These are phyloP conservation scores for Sporothrix globosa DNA, from an alignment of 2,329 filamentous ascomycete genomes.

Conservation along the genomic window DNA sequence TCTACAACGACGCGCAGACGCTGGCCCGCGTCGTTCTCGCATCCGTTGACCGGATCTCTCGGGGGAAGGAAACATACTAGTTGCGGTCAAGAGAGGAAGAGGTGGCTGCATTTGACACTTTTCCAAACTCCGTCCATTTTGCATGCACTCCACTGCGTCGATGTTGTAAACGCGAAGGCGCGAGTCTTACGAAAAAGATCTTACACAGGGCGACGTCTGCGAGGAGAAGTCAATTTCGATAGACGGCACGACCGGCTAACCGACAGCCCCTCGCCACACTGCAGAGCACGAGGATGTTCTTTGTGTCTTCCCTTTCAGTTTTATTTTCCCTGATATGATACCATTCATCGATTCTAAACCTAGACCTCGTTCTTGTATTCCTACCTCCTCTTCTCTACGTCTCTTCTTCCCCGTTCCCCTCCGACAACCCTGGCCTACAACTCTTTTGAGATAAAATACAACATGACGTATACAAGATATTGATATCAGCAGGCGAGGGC, in stretches of 20 bases:
- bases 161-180: conserved; percentile 8
- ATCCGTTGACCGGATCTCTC: conserved; percentile 2
- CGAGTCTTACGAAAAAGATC: neutral
- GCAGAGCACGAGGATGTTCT: no score
- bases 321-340: no score
- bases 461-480: neutral
- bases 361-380: neutral
- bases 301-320: no score
- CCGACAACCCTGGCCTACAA: neutral
- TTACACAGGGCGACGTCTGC: no score
- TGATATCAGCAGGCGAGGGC: neutral
- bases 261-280: no score
- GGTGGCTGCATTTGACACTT: neutral
- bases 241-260: neutral
- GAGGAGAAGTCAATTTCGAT: neutral
- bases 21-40: neutral
- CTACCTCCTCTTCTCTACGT: neutral
- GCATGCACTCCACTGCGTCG: no score
- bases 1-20: neutral
- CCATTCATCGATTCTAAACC: neutral
- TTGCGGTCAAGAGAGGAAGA: neutral
- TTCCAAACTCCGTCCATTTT: neutral
- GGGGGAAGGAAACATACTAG: neutral
- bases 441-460: neutral
- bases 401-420: neutral